Base-by-base conservation (phyloP, 768 basidiomycete species). In the Boletus rufocinnamomeus region DNA sequence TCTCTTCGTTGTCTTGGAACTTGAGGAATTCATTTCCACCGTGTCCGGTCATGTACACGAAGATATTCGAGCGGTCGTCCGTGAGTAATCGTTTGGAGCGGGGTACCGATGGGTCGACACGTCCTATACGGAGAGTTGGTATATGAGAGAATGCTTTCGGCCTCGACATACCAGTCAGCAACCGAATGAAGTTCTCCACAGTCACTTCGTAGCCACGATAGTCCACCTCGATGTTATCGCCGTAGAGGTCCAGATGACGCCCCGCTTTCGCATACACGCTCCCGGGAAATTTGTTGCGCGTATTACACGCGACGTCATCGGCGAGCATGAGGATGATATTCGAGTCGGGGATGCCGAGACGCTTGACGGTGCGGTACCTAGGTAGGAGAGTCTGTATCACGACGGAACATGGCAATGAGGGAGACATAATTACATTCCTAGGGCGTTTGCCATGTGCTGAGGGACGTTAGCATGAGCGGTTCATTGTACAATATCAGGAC, bases 271-370 rank as follows among this genome's bases (percentile, higher is more conserved):
- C 88, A 69, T 93, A 98, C 4, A 99, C 95, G 49, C 87, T 90
- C 1, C 88, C 96, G 2, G 97, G 88, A 67, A 94, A 96, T 51
- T 84, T 86, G 76, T 99, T 98, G 41, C 96, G 83, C 9, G 92
- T 67, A 69, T 98, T 97, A 69, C 97, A 99, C 0, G 96, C 91
- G 2, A 84, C 91, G 70, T 98, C 97, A 72, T 99, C 97, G 7
- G 96, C 93, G 52, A 99, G 83, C 97, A 98, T 98, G 53, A 99
- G 87, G 73, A 99, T 96, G 72, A 99, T 98, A 66, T 98, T 95
- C 13, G 93, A 95, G 77, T 99, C 97, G 21, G 97, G 96, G 58
- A 99, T 97, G 16, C 97, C 97, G 11, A 99, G 84, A 8, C 95
- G 88, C 71, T 99, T 98, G 54, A 99, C 94, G 1, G 96, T 98